Conservation (phyloP, 2,329 filamentous ascomycete genomes). For the Claviceps pusilla region DNA sequence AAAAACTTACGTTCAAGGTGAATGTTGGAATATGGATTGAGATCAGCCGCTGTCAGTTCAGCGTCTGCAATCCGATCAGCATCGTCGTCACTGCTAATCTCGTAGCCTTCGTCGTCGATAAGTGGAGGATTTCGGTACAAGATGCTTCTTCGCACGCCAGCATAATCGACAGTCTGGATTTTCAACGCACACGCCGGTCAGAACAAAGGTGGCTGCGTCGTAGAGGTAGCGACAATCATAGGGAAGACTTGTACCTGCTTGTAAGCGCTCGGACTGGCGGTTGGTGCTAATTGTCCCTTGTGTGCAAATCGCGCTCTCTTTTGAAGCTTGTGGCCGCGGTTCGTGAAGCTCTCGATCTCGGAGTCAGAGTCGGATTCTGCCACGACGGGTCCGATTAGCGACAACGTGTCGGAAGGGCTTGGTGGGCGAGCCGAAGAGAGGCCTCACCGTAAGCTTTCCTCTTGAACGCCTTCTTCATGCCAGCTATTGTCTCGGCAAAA, state of each 20-base stretch:
- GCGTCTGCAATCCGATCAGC: slow-evolving; percentile 48
- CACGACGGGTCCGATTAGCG: slow-evolving; percentile 10
- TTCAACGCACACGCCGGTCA: slow-evolving; percentile 9
- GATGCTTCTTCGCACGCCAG: slow-evolving; percentile 56
- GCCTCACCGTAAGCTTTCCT: slow-evolving; percentile 44
- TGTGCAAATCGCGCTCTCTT: slow-evolving; percentile 57
- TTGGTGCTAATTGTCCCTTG: slow-evolving; percentile 52
- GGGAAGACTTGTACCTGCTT: slow-evolving; percentile 41
- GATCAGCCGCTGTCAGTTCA: slow-evolving; percentile 46
- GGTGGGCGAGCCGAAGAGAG: background rate
- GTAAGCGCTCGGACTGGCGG: slow-evolving; percentile 52
- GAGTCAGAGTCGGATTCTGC: slow-evolving; percentile 67
- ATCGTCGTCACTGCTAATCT: slow-evolving; percentile 58
- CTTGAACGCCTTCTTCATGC: slow-evolving; percentile 54
- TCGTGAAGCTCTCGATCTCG: slow-evolving; percentile 52
- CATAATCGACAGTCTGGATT: slow-evolving; percentile 53
- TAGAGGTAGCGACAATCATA: slow-evolving; percentile 4
- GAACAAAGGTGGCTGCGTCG: slow-evolving; percentile 4
- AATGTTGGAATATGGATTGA: slow-evolving; percentile 61
- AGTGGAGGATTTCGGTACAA: slow-evolving; percentile 59
- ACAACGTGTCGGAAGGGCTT: background rate
- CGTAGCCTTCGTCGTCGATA: slow-evolving; percentile 64
- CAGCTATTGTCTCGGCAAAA: slow-evolving; percentile 51
- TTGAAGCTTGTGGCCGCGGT: slow-evolving; percentile 68
- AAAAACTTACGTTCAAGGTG: slow-evolving; percentile 50